Base-by-base conservation (phyloP, 768 basidiomycete genomes). In the Calocera cornea region DNA sequence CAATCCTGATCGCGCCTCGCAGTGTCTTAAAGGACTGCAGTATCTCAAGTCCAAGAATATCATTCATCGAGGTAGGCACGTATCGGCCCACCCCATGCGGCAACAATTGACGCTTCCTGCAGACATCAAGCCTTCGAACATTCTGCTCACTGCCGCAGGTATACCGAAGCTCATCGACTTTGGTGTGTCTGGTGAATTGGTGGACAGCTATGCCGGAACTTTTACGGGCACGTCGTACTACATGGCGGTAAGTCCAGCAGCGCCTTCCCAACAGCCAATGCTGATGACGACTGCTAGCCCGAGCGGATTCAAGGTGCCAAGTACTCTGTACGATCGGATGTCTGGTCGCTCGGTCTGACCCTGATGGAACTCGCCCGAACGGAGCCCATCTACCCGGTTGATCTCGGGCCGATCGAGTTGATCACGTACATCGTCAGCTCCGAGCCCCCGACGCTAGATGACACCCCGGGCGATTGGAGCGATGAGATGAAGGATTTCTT, bases 211-310 rank as follows among this genome's bases (percentile, higher is more conserved):
- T 70, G 97, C 97, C 17, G 91, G 90, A 66, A 98, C 97, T 0
- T 98, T 97, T 74, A 98, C 95, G 0, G 97, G 97, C 7, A 98
- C 95, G 49, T 93, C 93, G 75, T 89, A 91, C 71, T 99, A 98
- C 78, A 98, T 98, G 95, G 95, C 97, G 71, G 95, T 97, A 73
- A 77, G 95, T 17, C 24, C 44, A 5, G 5, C 24, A 14, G 2
- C 31, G 31, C 14, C 54, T 16, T 60, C 14, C 14, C 54, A 5
- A 11, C 54, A 11, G 3, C 31, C 11, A 65, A 73, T 47, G 29
- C 54, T 36, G 72, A 44, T 67, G 47, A 65, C 65, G 63, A 47
- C 68, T 68, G 70, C 65, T 70, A 93, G 90, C 95, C 95, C 64
- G 95, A 97, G 77, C 88, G 95, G 69, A 95, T 98, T 69, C 87